Conservation (phyloP, 2,329 filamentous ascomycete species). For the Pseudohalonectria lignicola region DNA sequence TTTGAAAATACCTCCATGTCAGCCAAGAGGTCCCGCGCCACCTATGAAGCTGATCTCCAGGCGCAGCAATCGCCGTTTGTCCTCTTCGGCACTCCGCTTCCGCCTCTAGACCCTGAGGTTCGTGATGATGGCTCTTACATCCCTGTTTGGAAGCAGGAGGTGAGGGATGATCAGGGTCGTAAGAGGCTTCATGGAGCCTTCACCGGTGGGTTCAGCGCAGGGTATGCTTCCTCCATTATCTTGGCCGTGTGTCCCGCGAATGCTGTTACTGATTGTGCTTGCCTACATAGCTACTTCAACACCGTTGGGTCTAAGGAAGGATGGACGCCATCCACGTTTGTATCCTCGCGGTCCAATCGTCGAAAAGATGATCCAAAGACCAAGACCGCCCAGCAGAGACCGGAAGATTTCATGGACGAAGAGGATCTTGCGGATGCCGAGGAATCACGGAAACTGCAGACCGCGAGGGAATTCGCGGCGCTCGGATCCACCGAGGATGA, state of each 20-base stretch:
- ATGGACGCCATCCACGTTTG: conserved; percentile 86
- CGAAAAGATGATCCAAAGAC: conserved; percentile 51
- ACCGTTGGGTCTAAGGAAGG: conserved; percentile 97
- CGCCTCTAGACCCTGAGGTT: conserved; percentile 60
- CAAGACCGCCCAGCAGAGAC: conserved; percentile 44
- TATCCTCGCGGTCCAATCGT: conserved; percentile 76
- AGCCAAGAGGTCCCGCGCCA: conserved; percentile 66
- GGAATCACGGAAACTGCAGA: conserved; percentile 66
- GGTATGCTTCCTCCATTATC: conserved; percentile 53
- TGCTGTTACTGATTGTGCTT: too few species aligned
- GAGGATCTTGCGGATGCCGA: conserved; percentile 84
- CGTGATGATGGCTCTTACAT: conserved; percentile 89
- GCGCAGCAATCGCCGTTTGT: conserved; percentile 62
- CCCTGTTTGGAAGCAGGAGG: conserved; percentile 97
- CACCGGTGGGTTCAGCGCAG: conserved; percentile 92
- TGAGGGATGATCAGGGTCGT: conserved; percentile 81
- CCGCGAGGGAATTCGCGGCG: conserved; percentile 61
- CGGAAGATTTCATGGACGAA: conserved; percentile 96
- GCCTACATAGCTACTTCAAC: conserved; percentile 95
- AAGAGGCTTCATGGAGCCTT: conserved; percentile 93
- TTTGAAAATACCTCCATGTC: too few species aligned
- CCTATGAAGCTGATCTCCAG: conserved; percentile 66
- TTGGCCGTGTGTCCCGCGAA: too few species aligned
- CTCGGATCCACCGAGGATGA: conserved; percentile 58
- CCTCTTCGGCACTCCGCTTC: conserved; percentile 75